These are phyloP conservation scores for Vigna reflexopilosa DNA, from an alignment of 306 rosid species.

Conservation along the genomic window DNA sequence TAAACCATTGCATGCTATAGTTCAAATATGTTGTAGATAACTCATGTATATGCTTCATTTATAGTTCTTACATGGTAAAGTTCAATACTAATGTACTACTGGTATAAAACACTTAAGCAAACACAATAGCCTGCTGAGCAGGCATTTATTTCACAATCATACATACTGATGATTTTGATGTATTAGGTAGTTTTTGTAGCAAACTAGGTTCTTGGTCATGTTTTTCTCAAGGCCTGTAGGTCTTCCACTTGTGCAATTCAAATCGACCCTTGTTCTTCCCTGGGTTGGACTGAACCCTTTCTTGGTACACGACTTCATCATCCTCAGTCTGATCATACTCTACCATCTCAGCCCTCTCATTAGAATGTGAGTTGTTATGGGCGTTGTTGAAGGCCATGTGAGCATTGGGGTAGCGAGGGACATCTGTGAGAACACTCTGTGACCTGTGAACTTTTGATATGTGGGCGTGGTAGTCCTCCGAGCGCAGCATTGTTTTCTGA, in stretches of 20 bases:
- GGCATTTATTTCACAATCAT: slow-evolving; percentile 43
- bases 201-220: neutral
- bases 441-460: slow-evolving; percentile 46
- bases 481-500: slow-evolving; percentile 30
- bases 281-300: slow-evolving; percentile 27
- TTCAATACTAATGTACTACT: neutral
- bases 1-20: neutral
- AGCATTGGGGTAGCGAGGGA: slow-evolving; percentile 55
- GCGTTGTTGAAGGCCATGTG: slow-evolving; percentile 36
- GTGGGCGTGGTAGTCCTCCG: slow-evolving; percentile 53
- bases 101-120: neutral
- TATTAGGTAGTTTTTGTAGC: slow-evolving; percentile 17
- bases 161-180: neutral
- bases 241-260: slow-evolving; percentile 52
- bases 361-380: slow-evolving; percentile 8
- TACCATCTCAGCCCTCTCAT: slow-evolving; percentile 42
- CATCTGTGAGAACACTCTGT: slow-evolving; percentile 49
- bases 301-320: slow-evolving; percentile 13
- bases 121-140: slow-evolving; percentile 23
- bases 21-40: slow-evolving; percentile 4
- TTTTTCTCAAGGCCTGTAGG: slow-evolving; percentile 38
- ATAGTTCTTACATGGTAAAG: neutral
- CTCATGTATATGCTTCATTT: slow-evolving; percentile 12
- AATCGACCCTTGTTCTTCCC: slow-evolving; percentile 45
- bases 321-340: slow-evolving; percentile 41